Evolutionary conservation across 768 basidiomycete species (phyloP), one percentile per base, ranked within the genome.

Genomic region (Fomitopsis serialis): DNA sequence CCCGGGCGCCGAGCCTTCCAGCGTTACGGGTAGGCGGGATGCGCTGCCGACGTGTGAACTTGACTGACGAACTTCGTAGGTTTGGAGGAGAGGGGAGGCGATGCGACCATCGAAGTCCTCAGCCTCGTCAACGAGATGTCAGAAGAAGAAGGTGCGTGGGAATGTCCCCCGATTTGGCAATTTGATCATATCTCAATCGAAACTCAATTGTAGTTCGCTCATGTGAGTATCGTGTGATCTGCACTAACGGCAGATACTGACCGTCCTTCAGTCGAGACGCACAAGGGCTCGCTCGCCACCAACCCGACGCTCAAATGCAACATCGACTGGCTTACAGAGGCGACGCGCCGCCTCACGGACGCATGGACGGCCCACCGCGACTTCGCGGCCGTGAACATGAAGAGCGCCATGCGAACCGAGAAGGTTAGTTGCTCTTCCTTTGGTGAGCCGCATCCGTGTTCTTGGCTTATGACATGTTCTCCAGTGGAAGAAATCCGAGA

Each of bases 241-340:
- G 36, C 19, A 50, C 54, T 42, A 52, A 50, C 35, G 34, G 21
- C 17, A 25, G 19, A 40, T 24, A 34, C 34, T 49, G 48, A 48
- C 25, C 21, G 42, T 13, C 43, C 21, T 48, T 44, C 66, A 89
- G 89, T 87, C 62, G 88, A 92, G 64, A 75, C 77, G 54, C 80
- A 80, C 68, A 87, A 81, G 70, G 64, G 71, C 22, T 69, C 72
- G 19, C 72, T 91, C 42, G 78, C 81, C 0, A 73, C 73, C 54
- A 81, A 78, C 64, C 68, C 65, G 32, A 76, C 77, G 40, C 68
- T 82, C n/a, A 70, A 74, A 24, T 73, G 71, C 49, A 84, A 73
- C 58, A 82, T 92, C n/a, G 91, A 91, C 68, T 92, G 85, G 84
- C 71, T 92, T 22, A 88, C 85, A 0, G 90, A 93, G 67, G 81